These are phyloP conservation scores for Podaxis sp. DNA, from an alignment of 768 basidiomycete species.

Conservation along the genomic window DNA sequence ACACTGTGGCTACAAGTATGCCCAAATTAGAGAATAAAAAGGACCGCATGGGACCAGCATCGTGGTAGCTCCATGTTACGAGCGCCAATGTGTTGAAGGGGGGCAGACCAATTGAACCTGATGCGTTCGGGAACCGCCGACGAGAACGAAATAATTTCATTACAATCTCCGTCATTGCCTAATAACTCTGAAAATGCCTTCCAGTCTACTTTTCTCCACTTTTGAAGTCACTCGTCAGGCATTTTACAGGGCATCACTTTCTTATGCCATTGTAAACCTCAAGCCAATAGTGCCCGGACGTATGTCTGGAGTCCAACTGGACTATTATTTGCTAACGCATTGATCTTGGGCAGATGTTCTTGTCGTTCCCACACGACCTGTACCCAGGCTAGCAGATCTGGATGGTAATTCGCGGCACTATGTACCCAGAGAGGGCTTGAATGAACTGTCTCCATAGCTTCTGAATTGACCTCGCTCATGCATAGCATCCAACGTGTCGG, in stretches of 20 bases:
- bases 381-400: constrained; percentile 57
- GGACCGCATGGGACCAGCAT: neutral
- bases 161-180: neutral
- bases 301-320: constrained; percentile 38
- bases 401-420: constrained; percentile 32
- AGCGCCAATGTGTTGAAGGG: neutral
- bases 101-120: neutral
- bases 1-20: neutral
- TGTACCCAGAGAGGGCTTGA: neutral
- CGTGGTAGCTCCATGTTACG: neutral
- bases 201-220: constrained; percentile 65
- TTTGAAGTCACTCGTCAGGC: constrained; percentile 77
- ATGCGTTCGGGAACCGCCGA: neutral
- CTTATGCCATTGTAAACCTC: constrained; percentile 90
- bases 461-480: constrained; percentile 83
- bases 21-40: no score
- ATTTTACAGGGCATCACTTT: constrained; percentile 67
- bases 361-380: constrained; percentile 55
- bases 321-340: neutral
- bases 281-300: constrained; percentile 94
- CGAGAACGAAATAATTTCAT: neutral
- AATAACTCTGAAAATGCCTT: constrained; percentile 22
- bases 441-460: constrained; percentile 28
- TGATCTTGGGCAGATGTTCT: constrained; percentile 50
- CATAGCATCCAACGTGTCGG: constrained; percentile 77